Conservation (phyloP, 1,284 basidiomycete species). For the Marasmius oreades region DNA sequence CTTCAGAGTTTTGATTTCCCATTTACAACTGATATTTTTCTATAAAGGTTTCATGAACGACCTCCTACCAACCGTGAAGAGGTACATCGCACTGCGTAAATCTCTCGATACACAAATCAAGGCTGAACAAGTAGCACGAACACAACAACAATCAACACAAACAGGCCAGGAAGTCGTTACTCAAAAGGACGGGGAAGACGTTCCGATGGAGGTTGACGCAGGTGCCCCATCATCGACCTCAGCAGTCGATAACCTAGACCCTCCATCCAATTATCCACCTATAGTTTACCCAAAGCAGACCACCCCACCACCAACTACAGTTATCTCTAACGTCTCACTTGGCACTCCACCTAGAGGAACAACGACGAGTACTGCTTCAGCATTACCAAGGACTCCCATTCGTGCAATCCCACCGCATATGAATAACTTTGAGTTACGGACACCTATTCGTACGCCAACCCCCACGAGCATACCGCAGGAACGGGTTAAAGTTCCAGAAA, state of each 20-base stretch:
- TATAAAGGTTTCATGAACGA: constrained; percentile 35
- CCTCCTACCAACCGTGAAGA: constrained; percentile 37
- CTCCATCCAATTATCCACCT: not conserved
- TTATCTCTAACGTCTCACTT: not conserved
- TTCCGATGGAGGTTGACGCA: not conserved
- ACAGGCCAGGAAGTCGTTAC: not conserved
- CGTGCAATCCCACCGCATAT: not conserved
- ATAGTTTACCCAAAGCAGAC: not conserved
- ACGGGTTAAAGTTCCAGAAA: constrained; percentile 25
- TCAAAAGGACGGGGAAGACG: not conserved
- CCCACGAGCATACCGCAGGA: constrained; percentile 20
- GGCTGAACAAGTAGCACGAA: not conserved
- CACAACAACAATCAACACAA: not conserved
- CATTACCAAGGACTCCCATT: not conserved
- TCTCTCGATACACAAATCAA: constrained; percentile 8
- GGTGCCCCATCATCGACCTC: not conserved
- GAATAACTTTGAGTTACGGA: not conserved
- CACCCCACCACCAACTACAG: not conserved
- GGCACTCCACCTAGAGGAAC: not conserved
- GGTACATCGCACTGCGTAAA: constrained; percentile 40
- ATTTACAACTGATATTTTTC: constrained; percentile 2
- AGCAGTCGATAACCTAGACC: not conserved
- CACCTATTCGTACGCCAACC: constrained; percentile 10
- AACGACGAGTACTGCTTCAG: not conserved
- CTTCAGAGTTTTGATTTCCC: not conserved